Conservation (phyloP, 2,329 filamentous ascomycete genomes). For the Gliomastix tumulicola region DNA sequence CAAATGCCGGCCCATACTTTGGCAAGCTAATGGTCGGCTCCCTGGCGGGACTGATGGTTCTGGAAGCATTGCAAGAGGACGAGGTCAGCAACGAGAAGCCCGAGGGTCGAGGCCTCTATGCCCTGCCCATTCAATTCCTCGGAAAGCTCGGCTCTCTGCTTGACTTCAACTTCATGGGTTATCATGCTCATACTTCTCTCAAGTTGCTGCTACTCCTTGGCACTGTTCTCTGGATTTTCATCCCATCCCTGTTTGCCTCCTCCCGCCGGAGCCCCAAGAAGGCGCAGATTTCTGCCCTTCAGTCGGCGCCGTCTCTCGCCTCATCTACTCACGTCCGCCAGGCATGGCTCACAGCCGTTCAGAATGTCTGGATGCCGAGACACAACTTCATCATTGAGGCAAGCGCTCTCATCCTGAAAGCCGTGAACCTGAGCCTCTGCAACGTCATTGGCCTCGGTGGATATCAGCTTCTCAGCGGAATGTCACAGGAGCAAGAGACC, state of each 20-base stretch:
- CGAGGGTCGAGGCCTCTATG: constrained; percentile 60
- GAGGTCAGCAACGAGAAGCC: constrained; percentile 58
- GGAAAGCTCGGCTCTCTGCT: constrained; percentile 37
- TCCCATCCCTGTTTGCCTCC: constrained; percentile 43
- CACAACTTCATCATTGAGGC: constrained; percentile 84
- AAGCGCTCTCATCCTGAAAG: constrained; percentile 72
- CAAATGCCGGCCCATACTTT: constrained; percentile 46
- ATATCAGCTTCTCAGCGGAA: constrained; percentile 73
- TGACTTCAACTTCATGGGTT: constrained; percentile 47
- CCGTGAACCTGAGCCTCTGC: constrained; percentile 71
- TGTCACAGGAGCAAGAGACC: constrained; percentile 76
- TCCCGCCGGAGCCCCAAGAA: constrained; percentile 43
- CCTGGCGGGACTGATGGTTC: constrained; percentile 83
- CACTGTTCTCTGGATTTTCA: constrained; percentile 45
- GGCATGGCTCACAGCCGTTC: constrained; percentile 89
- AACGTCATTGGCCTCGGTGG: constrained; percentile 70
- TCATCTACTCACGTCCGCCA: constrained; percentile 82
- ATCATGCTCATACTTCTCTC: constrained; percentile 44
- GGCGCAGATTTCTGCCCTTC: constrained; percentile 33
- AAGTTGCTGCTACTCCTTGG: constrained; percentile 47
- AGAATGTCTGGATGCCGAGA: constrained; percentile 84
- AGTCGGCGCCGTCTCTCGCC: constrained; percentile 62
- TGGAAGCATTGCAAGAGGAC: constrained; percentile 69
- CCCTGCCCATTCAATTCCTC: constrained; percentile 54
- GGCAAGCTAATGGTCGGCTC: constrained; percentile 89